phyloP scores from a whole-genome alignment of 2,329 filamentous ascomycete genomes.

The Fusarium buharicum region DNA sequence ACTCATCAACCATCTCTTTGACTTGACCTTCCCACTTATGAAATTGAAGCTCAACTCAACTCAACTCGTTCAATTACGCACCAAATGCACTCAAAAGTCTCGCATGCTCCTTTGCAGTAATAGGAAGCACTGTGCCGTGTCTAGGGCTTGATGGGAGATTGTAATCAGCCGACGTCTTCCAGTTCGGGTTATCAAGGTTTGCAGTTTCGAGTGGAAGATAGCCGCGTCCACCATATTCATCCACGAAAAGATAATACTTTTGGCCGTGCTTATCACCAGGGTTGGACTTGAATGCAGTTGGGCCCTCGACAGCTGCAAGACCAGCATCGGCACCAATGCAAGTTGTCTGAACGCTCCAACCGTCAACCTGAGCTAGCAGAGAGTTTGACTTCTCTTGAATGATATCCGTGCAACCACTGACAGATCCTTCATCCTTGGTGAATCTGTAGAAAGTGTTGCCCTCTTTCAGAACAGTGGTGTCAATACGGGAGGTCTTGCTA shows the following conservation, averaged over 20 bases:
- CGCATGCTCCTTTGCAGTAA: conserved; percentile 53
- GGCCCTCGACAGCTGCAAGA: conserved; percentile 60
- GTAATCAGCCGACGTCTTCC: conserved; percentile 59
- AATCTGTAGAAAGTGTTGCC: conserved; percentile 61
- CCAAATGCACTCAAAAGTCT: conserved; percentile 13
- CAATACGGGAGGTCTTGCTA: conserved; percentile 61
- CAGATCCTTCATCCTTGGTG: conserved; percentile 64
- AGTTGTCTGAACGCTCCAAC: conserved; percentile 57
- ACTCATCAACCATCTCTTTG: too few relatives aligned
- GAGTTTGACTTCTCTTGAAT: conserved; percentile 61
- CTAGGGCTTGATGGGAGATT: conserved; percentile 61
- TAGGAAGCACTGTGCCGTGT: conserved; percentile 64
- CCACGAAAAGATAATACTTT: conserved; percentile 66
- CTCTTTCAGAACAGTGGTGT: conserved; percentile 61
- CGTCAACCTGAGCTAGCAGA: conserved; percentile 53
- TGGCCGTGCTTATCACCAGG: conserved; percentile 60
- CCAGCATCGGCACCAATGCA: conserved; percentile 64
- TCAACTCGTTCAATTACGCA: not conserved
- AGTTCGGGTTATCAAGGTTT: conserved; percentile 59
- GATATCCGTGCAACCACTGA: conserved; percentile 64
- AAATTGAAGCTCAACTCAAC: too few relatives aligned
- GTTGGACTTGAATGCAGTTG: conserved; percentile 63
- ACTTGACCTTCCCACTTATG: too few relatives aligned
- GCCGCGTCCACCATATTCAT: conserved; percentile 62
- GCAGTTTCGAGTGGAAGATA: conserved; percentile 64